phyloP scores from a whole-genome alignment of 148 eudicot species.

The Pouteria glomerata region DNA sequence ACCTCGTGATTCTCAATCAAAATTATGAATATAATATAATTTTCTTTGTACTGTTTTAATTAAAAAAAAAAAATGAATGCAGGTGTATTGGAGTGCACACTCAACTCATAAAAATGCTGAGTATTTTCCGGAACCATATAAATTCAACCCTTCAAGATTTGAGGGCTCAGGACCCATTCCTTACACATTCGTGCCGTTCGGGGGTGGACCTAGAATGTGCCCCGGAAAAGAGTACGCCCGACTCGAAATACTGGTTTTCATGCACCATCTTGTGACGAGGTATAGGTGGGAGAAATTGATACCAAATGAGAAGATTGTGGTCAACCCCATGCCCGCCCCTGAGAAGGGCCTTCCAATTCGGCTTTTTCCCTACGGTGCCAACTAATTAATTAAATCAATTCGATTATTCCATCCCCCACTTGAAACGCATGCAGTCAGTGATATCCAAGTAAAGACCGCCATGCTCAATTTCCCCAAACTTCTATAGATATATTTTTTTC shows the following conservation, averaged over 20 bases:
- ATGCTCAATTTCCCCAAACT: no score
- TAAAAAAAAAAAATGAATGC: no score
- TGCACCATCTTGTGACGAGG: neutral
- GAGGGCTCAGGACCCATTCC: neutral
- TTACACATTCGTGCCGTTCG: neutral
- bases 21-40: no score
- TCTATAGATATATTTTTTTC: no score
- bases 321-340: neutral
- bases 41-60: no score
- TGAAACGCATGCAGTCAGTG: no score
- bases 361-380: neutral
- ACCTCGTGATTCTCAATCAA: no score
- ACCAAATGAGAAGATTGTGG: neutral
- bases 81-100: neutral
- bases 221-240: neutral
- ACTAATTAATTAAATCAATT: no score
- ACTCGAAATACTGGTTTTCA: neutral
- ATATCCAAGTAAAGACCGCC: no score
- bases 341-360: neutral
- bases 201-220: neutral
- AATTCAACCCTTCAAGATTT: neutral
- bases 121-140: neutral
- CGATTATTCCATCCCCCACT: no score
- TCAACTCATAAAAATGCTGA: neutral
- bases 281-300: neutral